phyloP scores from a whole-genome alignment of 176 grass and related monocot species.

The Eleusine coracana region DNA sequence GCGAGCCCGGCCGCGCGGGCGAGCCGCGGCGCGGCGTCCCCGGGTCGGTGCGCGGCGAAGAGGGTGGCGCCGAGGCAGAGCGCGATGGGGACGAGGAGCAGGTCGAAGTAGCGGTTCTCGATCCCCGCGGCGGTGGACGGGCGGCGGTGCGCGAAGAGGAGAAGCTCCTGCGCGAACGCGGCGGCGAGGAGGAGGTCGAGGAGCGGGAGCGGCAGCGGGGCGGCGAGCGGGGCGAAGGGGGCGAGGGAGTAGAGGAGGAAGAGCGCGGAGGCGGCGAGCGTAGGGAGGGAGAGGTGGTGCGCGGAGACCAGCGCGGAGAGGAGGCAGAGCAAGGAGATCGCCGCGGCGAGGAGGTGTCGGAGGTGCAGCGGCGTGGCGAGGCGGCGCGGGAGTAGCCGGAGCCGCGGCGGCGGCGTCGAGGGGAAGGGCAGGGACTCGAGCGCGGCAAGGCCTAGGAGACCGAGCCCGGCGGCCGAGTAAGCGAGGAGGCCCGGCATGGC shows the following conservation, averaged over 20 bases:
- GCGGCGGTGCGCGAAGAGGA: conserved; percentile 76
- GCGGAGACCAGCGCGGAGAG: conserved; percentile 54
- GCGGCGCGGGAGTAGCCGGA: conserved; percentile 31
- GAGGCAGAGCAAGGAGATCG: conserved; percentile 53
- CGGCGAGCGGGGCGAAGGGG: conserved; percentile 47
- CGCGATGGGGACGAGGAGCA: conserved; percentile 77
- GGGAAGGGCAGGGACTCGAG: conserved; percentile 58
- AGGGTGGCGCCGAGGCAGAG: conserved; percentile 73
- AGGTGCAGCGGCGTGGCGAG: conserved; percentile 45
- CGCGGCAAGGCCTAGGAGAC: conserved; percentile 60
- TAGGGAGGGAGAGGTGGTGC: conserved; percentile 64
- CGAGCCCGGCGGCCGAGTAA: conserved; percentile 72
- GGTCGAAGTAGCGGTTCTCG: conserved; percentile 97
- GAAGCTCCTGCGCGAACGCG: conserved; percentile 73
- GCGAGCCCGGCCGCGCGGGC: conserved; percentile 74
- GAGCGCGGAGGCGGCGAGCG: conserved; percentile 63
- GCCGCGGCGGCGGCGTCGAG: conserved; percentile 4
- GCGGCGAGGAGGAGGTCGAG: conserved; percentile 82
- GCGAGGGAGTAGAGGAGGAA: conserved; percentile 87
- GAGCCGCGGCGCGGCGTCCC: conserved; percentile 42
- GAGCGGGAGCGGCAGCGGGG: conserved; percentile 54
- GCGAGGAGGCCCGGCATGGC: conserved; percentile 77
- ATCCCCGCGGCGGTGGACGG: conserved; percentile 65
- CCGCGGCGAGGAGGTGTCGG: conserved; percentile 44
- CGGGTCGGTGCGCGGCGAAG: conserved; percentile 57